Evolutionary conservation across 2,329 filamentous ascomycete species (phyloP), one percentile per base, ranked within the genome.

Genomic region (Sclerotinia sclerotiorum): DNA sequence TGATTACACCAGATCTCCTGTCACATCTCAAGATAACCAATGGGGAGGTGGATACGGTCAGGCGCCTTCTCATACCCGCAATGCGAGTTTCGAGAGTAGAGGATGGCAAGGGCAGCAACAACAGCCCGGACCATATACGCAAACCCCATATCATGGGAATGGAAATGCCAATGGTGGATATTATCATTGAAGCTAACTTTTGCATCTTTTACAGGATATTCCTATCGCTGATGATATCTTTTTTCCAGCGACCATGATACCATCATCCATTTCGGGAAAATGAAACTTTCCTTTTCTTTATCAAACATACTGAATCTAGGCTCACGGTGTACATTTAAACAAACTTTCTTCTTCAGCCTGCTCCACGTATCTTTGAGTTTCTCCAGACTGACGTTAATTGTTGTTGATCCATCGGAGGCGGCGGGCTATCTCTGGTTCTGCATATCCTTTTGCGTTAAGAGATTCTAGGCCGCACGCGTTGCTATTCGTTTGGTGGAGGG

Each of bases 111-210:
- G 56, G 13, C 65, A 67, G 46, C 65, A 67, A 46, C 65, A 67
- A 42, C 65, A 61, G 29, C 44, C 65, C 27, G 55, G 54, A 27
- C 21, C 55, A 39, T 67, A 67, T 19, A n/a, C 21, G 19, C 60
- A 51, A 63, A 35, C 46, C 27, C 60, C 51, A 63, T 61, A 60
- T 60, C 54, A 51, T 49, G 52, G 52, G 32, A 65, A 55, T 63
- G 60, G 60, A 52, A 51, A 63, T 51, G 15, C 29, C 60, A 51
- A 63, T 65, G 58, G 61, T 51, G 67, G 67, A 65, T 68, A 68
- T 68, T 68, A 56, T 65, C 67, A 65, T 68, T 65, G 61, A 68
- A 49, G 65, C 67, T 68, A 65, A 68, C 52, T 62, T 62, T 29
- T 68, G 48, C 19, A 27, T 68, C 21, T 63, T 63, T 10, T 27